These are phyloP conservation scores for Streptanthus diversifolius DNA, from an alignment of 345 rosid species.

Conservation along the genomic window DNA sequence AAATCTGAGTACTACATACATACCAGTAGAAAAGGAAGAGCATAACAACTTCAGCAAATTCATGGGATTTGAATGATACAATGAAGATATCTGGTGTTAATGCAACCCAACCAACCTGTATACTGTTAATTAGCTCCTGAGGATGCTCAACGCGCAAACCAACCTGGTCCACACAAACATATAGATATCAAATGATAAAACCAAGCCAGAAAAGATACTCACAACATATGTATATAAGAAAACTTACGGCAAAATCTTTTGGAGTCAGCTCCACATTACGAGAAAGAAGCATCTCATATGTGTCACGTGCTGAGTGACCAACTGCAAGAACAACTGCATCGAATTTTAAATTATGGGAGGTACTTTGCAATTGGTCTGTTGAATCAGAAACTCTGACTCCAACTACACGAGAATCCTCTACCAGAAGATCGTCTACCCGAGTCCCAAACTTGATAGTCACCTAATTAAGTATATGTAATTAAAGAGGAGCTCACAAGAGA, in stretches of 20 bases:
- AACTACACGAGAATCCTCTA: constrained; percentile 57
- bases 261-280: constrained; percentile 70
- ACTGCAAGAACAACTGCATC: constrained; percentile 90
- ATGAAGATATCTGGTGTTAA: neutral
- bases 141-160: constrained; percentile 98
- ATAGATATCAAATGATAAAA: constrained; percentile 9
- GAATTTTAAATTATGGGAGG: constrained; percentile 41
- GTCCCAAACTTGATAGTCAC: constrained; percentile 77
- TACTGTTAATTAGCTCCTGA: constrained; percentile 80
- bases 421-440: constrained; percentile 75
- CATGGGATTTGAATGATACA: neutral
- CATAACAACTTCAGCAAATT: neutral
- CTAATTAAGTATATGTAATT: constrained; percentile 37
- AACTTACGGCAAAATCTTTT: constrained; percentile 89
- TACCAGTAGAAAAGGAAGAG: neutral
- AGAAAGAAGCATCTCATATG: constrained; percentile 86
- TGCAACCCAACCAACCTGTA: constrained; percentile 53
- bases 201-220: neutral
- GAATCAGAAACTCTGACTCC: constrained; percentile 73
- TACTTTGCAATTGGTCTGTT: constrained; percentile 35
- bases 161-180: constrained; percentile 50
- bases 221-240: neutral
- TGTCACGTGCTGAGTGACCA: constrained; percentile 97
- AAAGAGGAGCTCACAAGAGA: neutral
- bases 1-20: constrained; percentile 61